Evolutionary conservation across 2,329 filamentous ascomycete genomes (phyloP), one percentile per base, ranked within the genome.

Genomic region (Hypoxylon sp.): DNA sequence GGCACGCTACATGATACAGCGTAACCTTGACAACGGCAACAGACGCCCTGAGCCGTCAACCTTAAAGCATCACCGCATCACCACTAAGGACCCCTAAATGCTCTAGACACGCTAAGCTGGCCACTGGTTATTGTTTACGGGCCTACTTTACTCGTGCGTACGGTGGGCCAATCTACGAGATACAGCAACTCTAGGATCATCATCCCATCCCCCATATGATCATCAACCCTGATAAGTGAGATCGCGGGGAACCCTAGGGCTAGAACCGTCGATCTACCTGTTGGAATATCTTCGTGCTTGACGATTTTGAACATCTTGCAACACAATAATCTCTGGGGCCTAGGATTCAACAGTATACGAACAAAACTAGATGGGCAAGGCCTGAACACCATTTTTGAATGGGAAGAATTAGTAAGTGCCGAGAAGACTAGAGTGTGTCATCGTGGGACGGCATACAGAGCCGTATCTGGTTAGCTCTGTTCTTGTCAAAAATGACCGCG

Each of bases 161-260:
- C 32, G 49, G 49, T 57, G 54, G 53, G 44, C 54, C 46, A 64
- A 64, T 61, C 57, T 62, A 60, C 34, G 34, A 55, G 39, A 52
- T 48, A 60, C 55, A 60, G 58, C 43, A 28, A 61, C 59, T 41
- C 56, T 49, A 65, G 46, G 62, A 5, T 50, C 47, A 62, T 64
- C 59, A 59, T 55, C 56, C 58, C 56, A 64, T 62, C 56, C 60
- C 59, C 64, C 65, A 59, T 64, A 67, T 41, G 64, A 67, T 66
- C 64, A 59, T 54, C 64, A 50, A 53, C 53, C 54, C 50, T 59
- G 56, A 63, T 59, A 43, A 64, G 46, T 54, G 50, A 69, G 57
- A 66, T 70, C 64, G 64, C 56, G 60, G 68, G 57, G 68, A 64
- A 69, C 20, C 19, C 22, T 60, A 41, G 57, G 55, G 34, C 58